Percentiles rank a stretch among this genome's conserved stretches.
Conservation (phyloP, 257 asterid species). For the Forsythia viridissima region DNA sequence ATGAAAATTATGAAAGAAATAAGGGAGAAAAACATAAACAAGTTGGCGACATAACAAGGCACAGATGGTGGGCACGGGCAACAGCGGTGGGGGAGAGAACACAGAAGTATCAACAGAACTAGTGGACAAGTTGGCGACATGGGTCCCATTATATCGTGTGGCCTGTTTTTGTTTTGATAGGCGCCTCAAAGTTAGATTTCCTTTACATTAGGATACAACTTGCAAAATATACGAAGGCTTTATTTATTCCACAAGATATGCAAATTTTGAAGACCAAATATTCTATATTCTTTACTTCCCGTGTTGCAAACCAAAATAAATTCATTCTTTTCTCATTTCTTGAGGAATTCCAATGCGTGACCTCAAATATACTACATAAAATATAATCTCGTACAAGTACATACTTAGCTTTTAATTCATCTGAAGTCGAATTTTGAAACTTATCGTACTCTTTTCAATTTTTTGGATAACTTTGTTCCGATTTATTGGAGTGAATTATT, state of each 20-base stretch:
- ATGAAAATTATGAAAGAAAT: no score
- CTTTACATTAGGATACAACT: not conserved
- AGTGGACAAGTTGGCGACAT: constrained; percentile 3
- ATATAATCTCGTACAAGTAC: no score
- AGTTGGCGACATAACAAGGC: not conserved
- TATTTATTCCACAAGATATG: not conserved
- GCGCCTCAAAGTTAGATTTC: not conserved
- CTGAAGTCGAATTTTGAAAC: no score
- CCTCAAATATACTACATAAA: no score
- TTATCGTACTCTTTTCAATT: no score
- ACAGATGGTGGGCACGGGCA: not conserved
- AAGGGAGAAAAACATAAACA: no score
- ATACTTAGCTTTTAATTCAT: no score
- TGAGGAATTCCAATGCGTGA: no score
- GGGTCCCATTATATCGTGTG: not conserved
- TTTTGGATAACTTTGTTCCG: no score
- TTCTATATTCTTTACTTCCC: not conserved
- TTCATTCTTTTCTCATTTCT: not conserved
- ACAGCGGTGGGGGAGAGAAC: not conserved
- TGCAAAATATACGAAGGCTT: not conserved
- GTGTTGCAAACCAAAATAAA: not conserved
- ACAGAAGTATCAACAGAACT: not conserved
- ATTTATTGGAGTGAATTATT: no score
- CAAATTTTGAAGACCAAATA: not conserved
- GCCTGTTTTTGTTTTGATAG: not conserved